A percentile compares a stretch with the other conserved stretches of the same genome.
Evolutionary conservation across 1,284 basidiomycete species (phyloP).

Genomic region (Porodaedalea pini): DNA sequence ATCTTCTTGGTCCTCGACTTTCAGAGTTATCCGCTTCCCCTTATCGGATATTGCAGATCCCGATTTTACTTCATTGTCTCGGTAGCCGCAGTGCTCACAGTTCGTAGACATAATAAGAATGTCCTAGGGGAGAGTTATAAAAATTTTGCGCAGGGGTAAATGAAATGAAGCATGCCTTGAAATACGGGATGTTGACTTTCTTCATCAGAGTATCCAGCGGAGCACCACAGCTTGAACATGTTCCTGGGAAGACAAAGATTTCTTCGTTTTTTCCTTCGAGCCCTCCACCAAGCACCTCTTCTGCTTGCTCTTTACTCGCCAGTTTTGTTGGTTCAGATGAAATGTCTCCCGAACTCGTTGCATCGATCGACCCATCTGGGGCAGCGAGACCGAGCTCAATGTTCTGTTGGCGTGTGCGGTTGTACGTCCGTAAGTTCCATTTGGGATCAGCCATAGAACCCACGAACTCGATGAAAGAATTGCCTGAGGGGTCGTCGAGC

Average conservation of each 20-base stretch:
- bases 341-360: conserved; percentile 13
- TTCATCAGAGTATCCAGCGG: conserved; percentile 90
- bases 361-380: conserved; percentile 39
- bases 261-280: conserved; percentile 61
- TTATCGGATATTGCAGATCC: conserved; percentile 83
- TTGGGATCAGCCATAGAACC: conserved; percentile 83
- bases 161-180: conserved; percentile 63
- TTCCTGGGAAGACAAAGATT: conserved; percentile 84
- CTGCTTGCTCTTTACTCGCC: conserved; percentile 33
- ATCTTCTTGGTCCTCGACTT: conserved; percentile 92
- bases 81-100: conserved; percentile 91
- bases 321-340: conserved; percentile 15
- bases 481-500: conserved; percentile 92
- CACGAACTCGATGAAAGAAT: conserved; percentile 89
- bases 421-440: conserved; percentile 90
- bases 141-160: conserved; percentile 6
- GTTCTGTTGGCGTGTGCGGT: conserved; percentile 83
- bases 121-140: conserved; percentile 55
- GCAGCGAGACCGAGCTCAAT: conserved; percentile 71
- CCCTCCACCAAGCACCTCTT: conserved; percentile 32
- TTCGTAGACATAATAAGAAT: conserved; percentile 99
- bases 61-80: conserved; percentile 97
- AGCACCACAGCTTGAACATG: conserved; percentile 87
- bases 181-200: conserved; percentile 96
- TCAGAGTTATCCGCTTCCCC: conserved; percentile 86